Conservation (phyloP, 495 filamentous ascomycete species). For the Penicillium bovifimosum region DNA sequence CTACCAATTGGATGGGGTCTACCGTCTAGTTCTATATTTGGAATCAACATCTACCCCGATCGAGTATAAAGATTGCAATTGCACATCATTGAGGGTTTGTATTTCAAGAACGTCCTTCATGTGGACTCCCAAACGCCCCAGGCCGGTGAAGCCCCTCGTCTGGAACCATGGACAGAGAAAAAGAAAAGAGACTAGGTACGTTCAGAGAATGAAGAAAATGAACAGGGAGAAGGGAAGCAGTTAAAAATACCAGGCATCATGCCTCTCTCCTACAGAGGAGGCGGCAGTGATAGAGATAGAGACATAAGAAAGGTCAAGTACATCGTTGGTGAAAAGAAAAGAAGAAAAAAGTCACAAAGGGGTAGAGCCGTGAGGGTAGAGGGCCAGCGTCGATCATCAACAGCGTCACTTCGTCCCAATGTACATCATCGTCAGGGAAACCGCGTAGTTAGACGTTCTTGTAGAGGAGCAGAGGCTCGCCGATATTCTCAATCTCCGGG, state of each 20-base stretch:
- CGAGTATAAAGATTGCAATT: not conserved
- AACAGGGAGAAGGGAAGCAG: slow-evolving; percentile 9
- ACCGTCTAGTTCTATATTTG: slow-evolving; percentile 6
- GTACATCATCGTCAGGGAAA: slow-evolving; percentile 34
- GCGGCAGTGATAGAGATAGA: slow-evolving; percentile 1
- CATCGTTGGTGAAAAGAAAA: slow-evolving; percentile 17
- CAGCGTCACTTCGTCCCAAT: slow-evolving; percentile 38
- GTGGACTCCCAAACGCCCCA: slow-evolving; percentile 24
- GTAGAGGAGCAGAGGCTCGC: slow-evolving; percentile 93
- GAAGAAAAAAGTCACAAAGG: slow-evolving; percentile 18
- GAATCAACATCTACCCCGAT: not conserved
- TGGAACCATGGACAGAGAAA: slow-evolving; percentile 17
- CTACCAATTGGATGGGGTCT: slow-evolving; percentile 1
- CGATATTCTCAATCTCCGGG: slow-evolving; percentile 95
- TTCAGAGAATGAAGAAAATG: slow-evolving; percentile 9
- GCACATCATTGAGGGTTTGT: not conserved
- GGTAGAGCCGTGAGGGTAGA: slow-evolving; percentile 17
- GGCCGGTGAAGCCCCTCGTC: slow-evolving; percentile 15
- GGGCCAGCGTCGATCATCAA: slow-evolving; percentile 33
- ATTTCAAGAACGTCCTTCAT: slow-evolving; percentile 16
- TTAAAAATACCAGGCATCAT: slow-evolving; percentile 6
- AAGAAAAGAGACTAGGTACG: slow-evolving; percentile 15
- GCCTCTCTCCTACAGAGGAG: not conserved
- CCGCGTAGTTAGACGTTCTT: slow-evolving; percentile 56
- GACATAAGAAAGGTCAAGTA: slow-evolving; percentile 20